These are phyloP conservation scores for Talaromyces sp. DNA, from an alignment of 2,329 filamentous ascomycete species.

Conservation along the genomic window DNA sequence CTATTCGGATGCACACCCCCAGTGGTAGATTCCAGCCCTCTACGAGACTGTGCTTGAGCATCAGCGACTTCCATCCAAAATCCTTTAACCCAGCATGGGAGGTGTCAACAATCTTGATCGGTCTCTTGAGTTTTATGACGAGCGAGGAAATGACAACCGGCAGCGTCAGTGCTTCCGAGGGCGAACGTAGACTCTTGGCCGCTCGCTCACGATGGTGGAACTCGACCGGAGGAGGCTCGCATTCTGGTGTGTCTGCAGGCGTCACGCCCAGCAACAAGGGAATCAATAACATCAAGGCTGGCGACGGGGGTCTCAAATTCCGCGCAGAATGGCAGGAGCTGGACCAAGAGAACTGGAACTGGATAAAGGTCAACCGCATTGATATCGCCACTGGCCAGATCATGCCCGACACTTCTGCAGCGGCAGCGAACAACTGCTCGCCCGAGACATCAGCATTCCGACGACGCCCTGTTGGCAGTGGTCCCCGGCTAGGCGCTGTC, in stretches of 20 bases:
- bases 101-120: conserved; percentile 91
- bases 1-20: conserved; percentile 98
- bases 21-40: conserved; percentile 92
- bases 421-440: conserved; percentile 53
- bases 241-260: conserved; percentile 44
- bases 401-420: conserved; percentile 49
- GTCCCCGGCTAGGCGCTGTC: conserved; percentile 53
- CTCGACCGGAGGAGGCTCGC: conserved; percentile 79
- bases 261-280: conserved; percentile 58
- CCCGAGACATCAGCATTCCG: conserved; percentile 59
- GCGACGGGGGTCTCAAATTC: conserved; percentile 90
- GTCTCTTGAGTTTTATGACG: conserved; percentile 95
- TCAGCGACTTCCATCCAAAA: conserved; percentile 96
- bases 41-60: conserved; percentile 86
- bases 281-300: conserved; percentile 74
- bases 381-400: conserved; percentile 70
- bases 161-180: conserved; percentile 69
- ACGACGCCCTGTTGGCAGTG: conserved; percentile 57
- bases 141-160: conserved; percentile 98
- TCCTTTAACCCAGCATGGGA: conserved; percentile 99
- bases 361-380: conserved; percentile 80
- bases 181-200: conserved; percentile 74
- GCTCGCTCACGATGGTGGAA: conserved; percentile 91
- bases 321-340: conserved; percentile 82
- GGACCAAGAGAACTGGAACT: conserved; percentile 83